Evolutionary conservation across 2,329 filamentous ascomycete species (phyloP), one percentile per base, ranked within the genome.

Genomic region (Diaporthe citri): DNA sequence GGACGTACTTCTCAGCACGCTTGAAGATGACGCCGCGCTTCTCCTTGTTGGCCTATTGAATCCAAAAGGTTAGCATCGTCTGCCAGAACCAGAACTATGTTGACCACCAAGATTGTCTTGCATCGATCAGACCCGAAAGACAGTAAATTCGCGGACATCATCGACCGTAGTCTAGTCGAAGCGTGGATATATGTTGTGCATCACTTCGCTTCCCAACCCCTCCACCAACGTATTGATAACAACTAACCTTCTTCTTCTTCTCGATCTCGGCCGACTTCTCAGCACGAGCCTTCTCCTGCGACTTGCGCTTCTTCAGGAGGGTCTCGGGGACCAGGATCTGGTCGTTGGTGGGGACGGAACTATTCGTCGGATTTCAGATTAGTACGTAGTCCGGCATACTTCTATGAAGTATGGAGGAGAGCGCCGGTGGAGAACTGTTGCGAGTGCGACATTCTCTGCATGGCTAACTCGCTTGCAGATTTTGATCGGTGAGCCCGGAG

Each of bases 261-360:
- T 95, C 91, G 80, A 92, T 86, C 83, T 94, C 94, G 80, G 94
- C 91, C 81, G 90, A 87, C 86, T 93, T 93, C 89, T 96, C 94
- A 87, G 97, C 96, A 87, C 96, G 94, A 86, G 96, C 95, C 93
- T 98, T 98, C 93, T 99, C 97, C 90, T 98, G 96, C 87, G 92
- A 95, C 95, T 99, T 99, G 91, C 97, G 95, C 95, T 99, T 99
- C 94, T 99, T 99, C 88, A 99, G 93, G 84, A 99, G 95, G 83
- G 97, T 99, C 95, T 99, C 97, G 82, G 97, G 97, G 86, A 98
- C 95, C 87, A 98, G 91, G 87, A 99, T 93, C 87, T 98, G 94
- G 87, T 98, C 95, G 88, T 96, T 89, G 87, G 95, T 97, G 81
- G 97, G 95, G 85, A 98, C 94, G 88, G 92, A 93, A 89, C 95